Evolutionary conservation across 306 rosid genomes (phyloP).

Genomic region (Inga laurina): DNA sequence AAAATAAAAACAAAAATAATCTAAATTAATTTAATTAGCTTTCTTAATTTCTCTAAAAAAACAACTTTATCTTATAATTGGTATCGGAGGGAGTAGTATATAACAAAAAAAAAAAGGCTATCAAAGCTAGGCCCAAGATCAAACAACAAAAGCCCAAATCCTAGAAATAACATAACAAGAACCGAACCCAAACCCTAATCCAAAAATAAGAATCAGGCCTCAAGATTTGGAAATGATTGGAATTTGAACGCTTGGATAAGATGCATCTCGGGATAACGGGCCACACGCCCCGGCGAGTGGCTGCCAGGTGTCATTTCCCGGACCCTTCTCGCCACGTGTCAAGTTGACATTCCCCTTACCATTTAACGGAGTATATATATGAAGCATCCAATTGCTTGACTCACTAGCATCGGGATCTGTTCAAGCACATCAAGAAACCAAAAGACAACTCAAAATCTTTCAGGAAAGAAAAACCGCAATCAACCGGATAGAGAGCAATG

Average conservation of each 20-base stretch:
- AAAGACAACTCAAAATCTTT: neutral
- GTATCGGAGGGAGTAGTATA: no score
- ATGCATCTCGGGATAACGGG: conserved; percentile 13
- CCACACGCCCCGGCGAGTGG: neutral
- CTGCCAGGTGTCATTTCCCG: conserved; percentile 21
- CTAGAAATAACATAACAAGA: neutral
- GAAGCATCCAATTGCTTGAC: neutral
- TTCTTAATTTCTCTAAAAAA: no score
- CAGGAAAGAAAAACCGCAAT: neutral
- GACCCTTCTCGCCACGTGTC: conserved; percentile 7
- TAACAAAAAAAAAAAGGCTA: neutral
- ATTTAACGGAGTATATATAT: neutral
- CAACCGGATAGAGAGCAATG: neutral
- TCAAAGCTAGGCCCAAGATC: neutral
- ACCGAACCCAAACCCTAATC: neutral
- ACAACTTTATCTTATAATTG: no score
- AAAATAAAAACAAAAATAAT: no score
- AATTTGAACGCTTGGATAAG: neutral
- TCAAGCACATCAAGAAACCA: neutral
- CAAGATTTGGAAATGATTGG: neutral
- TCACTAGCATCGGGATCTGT: neutral
- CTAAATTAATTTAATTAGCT: no score
- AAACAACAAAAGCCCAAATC: neutral
- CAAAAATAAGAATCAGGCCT: neutral
- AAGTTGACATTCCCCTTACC: neutral